Evolutionary conservation across 371 early-diverging fungal genomes (phyloP).

Genomic region (Mucor irregularis): DNA sequence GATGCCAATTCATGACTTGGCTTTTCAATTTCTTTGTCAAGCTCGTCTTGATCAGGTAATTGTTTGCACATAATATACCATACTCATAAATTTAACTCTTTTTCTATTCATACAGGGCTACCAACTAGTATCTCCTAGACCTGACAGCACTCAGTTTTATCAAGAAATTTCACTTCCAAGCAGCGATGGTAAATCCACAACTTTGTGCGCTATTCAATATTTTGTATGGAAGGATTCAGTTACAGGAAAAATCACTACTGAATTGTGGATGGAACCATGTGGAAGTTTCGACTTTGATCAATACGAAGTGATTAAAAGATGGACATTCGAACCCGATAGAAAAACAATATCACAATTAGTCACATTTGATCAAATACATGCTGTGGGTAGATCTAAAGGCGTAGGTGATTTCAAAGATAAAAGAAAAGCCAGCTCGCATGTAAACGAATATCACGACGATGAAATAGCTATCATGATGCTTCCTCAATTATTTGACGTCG

Average conservation of each 20-base stretch:
- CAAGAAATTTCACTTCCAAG: slow-evolving; percentile 50
- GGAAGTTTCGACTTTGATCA: slow-evolving; percentile 30
- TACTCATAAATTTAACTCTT: no score
- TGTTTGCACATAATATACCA: not conserved
- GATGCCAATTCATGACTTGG: slow-evolving; percentile 71
- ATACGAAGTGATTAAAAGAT: slow-evolving; percentile 45
- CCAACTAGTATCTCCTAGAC: slow-evolving; percentile 56
- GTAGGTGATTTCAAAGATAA: slow-evolving; percentile 35
- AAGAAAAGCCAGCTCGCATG: not conserved
- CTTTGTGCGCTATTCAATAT: slow-evolving; percentile 64
- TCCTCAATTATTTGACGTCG: slow-evolving; percentile 49
- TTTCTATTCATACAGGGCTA: slow-evolving; percentile 27
- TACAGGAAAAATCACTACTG: slow-evolving; percentile 64
- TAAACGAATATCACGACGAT: slow-evolving; percentile 1
- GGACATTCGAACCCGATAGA: slow-evolving; percentile 61
- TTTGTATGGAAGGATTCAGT: slow-evolving; percentile 65
- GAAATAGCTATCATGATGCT: slow-evolving; percentile 31
- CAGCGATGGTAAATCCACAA: slow-evolving; percentile 14
- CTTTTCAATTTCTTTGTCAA: slow-evolving; percentile 72
- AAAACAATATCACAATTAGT: slow-evolving; percentile 66
- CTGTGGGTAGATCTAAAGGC: slow-evolving; percentile 51
- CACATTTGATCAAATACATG: slow-evolving; percentile 77
- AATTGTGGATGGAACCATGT: slow-evolving; percentile 79
- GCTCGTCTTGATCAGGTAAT: slow-evolving; percentile 68
- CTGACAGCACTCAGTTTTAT: slow-evolving; percentile 68